Percentiles rank a stretch among this genome's conserved stretches.
Conservation (phyloP, 2,329 filamentous ascomycete genomes). For the Ophiostoma sp. region DNA sequence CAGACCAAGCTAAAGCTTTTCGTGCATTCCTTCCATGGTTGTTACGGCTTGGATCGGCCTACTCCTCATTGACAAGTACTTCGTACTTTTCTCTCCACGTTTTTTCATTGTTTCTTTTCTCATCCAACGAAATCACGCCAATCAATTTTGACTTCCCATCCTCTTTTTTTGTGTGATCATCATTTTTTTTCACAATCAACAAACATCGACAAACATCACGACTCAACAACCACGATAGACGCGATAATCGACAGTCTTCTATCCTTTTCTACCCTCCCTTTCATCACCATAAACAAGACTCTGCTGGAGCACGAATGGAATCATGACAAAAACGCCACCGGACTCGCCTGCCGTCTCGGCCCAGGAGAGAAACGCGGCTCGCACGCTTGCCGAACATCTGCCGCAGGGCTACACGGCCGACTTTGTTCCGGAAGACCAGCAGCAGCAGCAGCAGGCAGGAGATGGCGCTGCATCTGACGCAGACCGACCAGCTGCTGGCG, state of each 20-base stretch:
- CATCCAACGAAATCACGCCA: conserved; percentile 1
- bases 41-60: conserved; percentile 17
- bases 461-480: background rate
- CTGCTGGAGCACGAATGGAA: conserved; percentile 16
- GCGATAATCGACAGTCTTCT: background rate
- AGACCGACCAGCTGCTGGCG: background rate
- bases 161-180: background rate
- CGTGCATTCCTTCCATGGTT: background rate
- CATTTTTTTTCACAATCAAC: background rate
- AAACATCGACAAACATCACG: background rate
- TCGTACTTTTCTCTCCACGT: background rate
- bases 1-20: background rate
- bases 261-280: background rate
- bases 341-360: conserved; percentile 18
- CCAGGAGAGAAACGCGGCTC: conserved; percentile 25
- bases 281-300: background rate
- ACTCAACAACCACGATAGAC: background rate
- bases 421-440: conserved; percentile 29
- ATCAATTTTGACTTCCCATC: background rate
- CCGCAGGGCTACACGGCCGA: conserved; percentile 40
- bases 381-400: conserved; percentile 38
- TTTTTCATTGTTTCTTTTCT: background rate
- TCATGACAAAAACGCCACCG: conserved; percentile 24
- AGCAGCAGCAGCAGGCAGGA: background rate
- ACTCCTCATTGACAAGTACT: background rate